Conservation (phyloP, 2,329 filamentous ascomycete species). For the Aspergillus fumigatiaffinis region DNA sequence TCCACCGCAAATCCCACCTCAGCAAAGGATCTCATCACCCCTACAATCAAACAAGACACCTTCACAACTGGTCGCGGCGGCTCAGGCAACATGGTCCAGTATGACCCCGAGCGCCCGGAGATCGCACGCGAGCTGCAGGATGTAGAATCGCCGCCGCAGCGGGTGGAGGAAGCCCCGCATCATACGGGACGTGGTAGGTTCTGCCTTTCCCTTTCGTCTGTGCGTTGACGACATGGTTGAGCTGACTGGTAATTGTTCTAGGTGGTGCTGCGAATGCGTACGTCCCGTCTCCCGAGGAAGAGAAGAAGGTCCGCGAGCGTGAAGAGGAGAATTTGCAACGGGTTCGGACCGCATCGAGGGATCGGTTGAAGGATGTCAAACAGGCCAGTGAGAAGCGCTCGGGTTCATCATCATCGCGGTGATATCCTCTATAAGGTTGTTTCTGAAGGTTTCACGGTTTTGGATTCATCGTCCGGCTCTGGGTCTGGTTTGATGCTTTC, state of each 20-base stretch:
- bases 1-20: slow-evolving; percentile 49
- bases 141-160: slow-evolving; percentile 56
- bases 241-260: slow-evolving; percentile 3
- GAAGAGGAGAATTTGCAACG: slow-evolving; percentile 31
- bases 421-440: not conserved
- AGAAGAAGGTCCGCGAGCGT: slow-evolving; percentile 28
- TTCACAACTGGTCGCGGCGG: slow-evolving; percentile 90
- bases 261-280: slow-evolving; percentile 37
- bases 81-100: slow-evolving; percentile 80
- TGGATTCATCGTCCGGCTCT: not conserved
- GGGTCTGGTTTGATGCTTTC: not conserved
- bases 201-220: not conserved
- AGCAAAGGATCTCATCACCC: slow-evolving; percentile 70
- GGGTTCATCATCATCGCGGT: slow-evolving; percentile 1
- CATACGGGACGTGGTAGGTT: slow-evolving; percentile 43
- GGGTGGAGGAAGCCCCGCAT: slow-evolving; percentile 37
- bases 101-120: slow-evolving; percentile 61
- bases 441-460: not conserved
- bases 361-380: slow-evolving; percentile 25
- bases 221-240: not conserved
- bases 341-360: slow-evolving; percentile 25
- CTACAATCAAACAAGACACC: slow-evolving; percentile 74
- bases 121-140: slow-evolving; percentile 78
- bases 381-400: slow-evolving; percentile 17
- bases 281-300: slow-evolving; percentile 20